Conservation (phyloP, 1,139 yeast species). For the Yarrowia galli region DNA sequence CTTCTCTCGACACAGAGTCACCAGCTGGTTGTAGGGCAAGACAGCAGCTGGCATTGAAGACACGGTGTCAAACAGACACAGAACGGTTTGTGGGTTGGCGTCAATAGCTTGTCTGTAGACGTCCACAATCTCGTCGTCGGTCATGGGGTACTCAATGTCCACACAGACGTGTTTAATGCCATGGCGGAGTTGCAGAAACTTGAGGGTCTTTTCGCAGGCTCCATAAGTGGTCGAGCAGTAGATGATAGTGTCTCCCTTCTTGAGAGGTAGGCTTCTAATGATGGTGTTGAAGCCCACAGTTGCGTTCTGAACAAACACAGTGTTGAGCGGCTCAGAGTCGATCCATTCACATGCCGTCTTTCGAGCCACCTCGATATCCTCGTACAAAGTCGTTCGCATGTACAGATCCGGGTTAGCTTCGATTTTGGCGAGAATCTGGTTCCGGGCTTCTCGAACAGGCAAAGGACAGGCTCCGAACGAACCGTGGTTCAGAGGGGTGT, state of each 20-base stretch:
- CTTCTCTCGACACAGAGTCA: constrained; percentile 58
- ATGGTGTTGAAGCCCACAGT: constrained; percentile 68
- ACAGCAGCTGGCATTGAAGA: constrained; percentile 69
- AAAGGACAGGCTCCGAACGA: constrained; percentile 31
- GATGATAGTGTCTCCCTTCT: constrained; percentile 63
- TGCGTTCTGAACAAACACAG: constrained; percentile 65
- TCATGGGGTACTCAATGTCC: constrained; percentile 59
- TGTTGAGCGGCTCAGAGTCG: constrained; percentile 54
- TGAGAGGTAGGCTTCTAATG: constrained; percentile 61
- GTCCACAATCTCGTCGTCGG: constrained; percentile 57
- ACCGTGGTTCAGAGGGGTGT: constrained; percentile 37
- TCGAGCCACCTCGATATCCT: constrained; percentile 50
- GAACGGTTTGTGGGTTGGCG: constrained; percentile 46
- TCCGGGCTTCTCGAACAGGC: constrained; percentile 55
- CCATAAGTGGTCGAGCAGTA: constrained; percentile 63
- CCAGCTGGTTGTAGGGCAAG: constrained; percentile 63
- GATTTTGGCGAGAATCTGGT: constrained; percentile 56
- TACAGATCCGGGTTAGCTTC: constrained; percentile 56
- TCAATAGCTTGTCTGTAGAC: constrained; percentile 51
- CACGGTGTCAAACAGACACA: constrained; percentile 67
- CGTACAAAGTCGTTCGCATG: constrained; percentile 46
- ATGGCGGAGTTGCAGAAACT: constrained; percentile 55
- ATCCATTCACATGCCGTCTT: constrained; percentile 53
- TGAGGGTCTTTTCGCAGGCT: constrained; percentile 63
- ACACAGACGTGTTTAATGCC: constrained; percentile 60